These are phyloP conservation scores for Petunia secreta DNA, from an alignment of 257 asterid genomes.

Conservation along the genomic window DNA sequence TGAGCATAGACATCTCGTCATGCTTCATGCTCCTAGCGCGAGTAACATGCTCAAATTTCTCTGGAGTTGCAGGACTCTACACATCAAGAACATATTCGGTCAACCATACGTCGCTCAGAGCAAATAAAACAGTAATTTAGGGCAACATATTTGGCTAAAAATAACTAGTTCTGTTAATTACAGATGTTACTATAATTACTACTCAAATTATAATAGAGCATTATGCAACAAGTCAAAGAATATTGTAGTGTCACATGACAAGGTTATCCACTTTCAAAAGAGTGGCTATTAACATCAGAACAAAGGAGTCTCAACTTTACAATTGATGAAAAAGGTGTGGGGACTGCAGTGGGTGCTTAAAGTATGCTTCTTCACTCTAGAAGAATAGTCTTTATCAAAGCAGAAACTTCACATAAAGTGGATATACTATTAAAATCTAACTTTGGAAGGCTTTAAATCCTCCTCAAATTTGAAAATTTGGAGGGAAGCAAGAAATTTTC, in stretches of 20 bases:
- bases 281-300: background rate
- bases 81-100: conserved; percentile 17
- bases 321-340: background rate
- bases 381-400: conserved; percentile 10
- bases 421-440: background rate
- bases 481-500: conserved; percentile 19
- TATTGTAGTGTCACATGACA: background rate
- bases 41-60: conserved; percentile 63
- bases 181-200: background rate
- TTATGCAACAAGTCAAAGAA: conserved; percentile 20
- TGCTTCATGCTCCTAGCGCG: conserved; percentile 55
- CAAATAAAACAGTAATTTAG: background rate
- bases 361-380: background rate
- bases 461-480: background rate
- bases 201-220: no score
- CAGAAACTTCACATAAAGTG: background rate
- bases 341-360: background rate
- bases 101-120: background rate
- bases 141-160: background rate
- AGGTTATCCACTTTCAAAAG: conserved; percentile 9
- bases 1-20: conserved; percentile 45
- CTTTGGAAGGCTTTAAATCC: background rate
- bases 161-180: background rate
- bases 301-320: background rate
- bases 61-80: conserved; percentile 90